These are phyloP conservation scores for Ceratobasidium sp. DNA, from an alignment of 1,284 basidiomycete genomes.

Conservation along the genomic window DNA sequence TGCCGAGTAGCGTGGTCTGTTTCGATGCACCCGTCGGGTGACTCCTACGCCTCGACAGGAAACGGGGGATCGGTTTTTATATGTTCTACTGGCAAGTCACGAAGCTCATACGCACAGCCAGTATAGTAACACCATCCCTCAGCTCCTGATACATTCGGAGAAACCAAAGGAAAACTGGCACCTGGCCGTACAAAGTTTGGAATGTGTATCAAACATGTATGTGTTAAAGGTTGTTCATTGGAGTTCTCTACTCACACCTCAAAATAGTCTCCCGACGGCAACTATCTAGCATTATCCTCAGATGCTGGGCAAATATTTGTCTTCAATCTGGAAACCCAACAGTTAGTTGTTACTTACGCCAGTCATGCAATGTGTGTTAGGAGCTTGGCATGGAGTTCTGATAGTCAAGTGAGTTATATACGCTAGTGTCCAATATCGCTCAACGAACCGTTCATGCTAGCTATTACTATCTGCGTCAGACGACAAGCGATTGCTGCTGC, in stretches of 20 bases:
- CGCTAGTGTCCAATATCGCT: background rate
- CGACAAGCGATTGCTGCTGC: constrained; percentile 85
- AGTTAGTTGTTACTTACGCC: constrained; percentile 74
- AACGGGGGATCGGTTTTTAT: constrained; percentile 76
- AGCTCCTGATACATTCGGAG: constrained; percentile 69
- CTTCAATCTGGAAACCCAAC: constrained; percentile 75
- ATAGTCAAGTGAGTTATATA: constrained; percentile 64
- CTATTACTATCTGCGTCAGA: constrained; percentile 86
- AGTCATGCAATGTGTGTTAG: constrained; percentile 89
- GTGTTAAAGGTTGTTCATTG: constrained; percentile 52
- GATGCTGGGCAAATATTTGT: constrained; percentile 85
- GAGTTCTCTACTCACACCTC: constrained; percentile 3
- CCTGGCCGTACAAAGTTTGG: constrained; percentile 81
- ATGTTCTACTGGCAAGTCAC: constrained; percentile 64
- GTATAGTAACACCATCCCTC: constrained; percentile 62
- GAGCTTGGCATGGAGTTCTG: constrained; percentile 83
- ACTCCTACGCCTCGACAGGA: constrained; percentile 81
- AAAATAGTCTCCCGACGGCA: constrained; percentile 82
- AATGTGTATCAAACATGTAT: constrained; percentile 79
- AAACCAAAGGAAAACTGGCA: constrained; percentile 55
- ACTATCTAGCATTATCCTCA: constrained; percentile 76
- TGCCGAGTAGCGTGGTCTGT: constrained; percentile 74
- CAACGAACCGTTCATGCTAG: constrained; percentile 56
- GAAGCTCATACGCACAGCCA: background rate
- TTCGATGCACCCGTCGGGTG: constrained; percentile 76